Evolutionary conservation across 2,329 filamentous ascomycete species (phyloP), one percentile per base, ranked within the genome.

Genomic region (Huntiella moniliformis): DNA sequence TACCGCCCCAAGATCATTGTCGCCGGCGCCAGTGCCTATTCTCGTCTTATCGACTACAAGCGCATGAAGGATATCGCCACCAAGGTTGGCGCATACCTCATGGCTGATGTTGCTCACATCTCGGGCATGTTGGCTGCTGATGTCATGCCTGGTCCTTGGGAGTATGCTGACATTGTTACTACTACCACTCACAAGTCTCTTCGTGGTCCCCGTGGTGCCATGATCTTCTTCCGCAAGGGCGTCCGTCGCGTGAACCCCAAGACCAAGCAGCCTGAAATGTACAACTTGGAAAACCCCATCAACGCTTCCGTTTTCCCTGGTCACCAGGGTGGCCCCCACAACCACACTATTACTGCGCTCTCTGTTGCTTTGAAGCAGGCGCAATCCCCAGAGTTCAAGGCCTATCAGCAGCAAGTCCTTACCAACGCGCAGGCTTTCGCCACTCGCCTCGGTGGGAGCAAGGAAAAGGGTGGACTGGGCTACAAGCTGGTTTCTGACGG

Each of bases 201-300:
- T 55, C 86, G 91, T 65, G 91, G 91, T 50, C 91, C 91, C 50
- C 85, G 91, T 62, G 91, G 91, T 59, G 91, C 91, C 61, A 98
- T 98, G 91, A 98, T 98, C 68, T 98, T 98, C 77, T 98, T 87
- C 79, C 84, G 91, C 66, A 95, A 93, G 71, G 91, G 91, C 52
- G 79, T 95, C 51, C 82, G 88, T 58, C 85, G 81, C 58, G 81
- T 81, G 46, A 84, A 96, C 60, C 69, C 82, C 65, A 95, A 95
- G 74, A 86, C 86, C 58, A 88, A 94, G 67, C 75, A 88, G 70
- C 80, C 73, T 44, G 22, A 7, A 28, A 69, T 87, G 57, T 98
- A 95, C 63, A 86, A 98, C 58, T 76, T 98, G 32, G 91, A 98
- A 71, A 76, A 79, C 56, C 83, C 86, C 47, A 98, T 98, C 72